Evolutionary conservation across 768 basidiomycete genomes (phyloP), one percentile per base, ranked within the genome.

Genomic region (Russula sp.): DNA sequence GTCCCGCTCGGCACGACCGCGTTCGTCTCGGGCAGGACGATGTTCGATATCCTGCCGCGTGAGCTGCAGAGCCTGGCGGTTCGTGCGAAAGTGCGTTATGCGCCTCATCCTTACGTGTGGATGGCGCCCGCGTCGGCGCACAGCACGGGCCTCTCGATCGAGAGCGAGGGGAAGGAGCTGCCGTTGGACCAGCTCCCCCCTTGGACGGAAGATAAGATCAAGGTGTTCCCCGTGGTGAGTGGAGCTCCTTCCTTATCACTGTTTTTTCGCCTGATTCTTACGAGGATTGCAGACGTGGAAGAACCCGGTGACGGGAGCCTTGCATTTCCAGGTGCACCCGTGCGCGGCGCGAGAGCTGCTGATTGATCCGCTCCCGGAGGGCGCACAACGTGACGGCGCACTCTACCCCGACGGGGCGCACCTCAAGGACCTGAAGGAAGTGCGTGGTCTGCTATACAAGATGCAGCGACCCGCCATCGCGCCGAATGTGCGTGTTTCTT

Each of bases 251-350:
- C n/a, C n/a, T n/a, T n/a, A n/a, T n/a, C n/a, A n/a, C n/a, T n/a
- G n/a, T n/a, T n/a, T n/a, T n/a, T n/a, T n/a, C n/a, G n/a, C n/a
- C n/a, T 43, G 35, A 46, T 52, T 29, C 14, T 50, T 50, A 25
- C 34, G 34, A 22, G 1, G 8, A 50, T 20, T 45, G 49, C 65
- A 93, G 87, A 71, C 87, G 7, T 96, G 94, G 94, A 95, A 95
- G 79, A 96, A 95, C 73, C 91, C 93, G 0, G 82, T 83, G 8
- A 96, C 93, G 13, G 85, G 86, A 29, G 76, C 77, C 2, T 79
- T 98, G 22, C 90, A 95, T 71, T 86, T 95, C 75, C 84, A 98
- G 70, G 93, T 96, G 5, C 94, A 96, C 71, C 93, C 90, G 5
- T 90, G 87, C 67, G 92, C 84, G 35, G 83, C 73, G 1, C 73